Conservation (phyloP, 129 eudicot genomes). For the Daucus carota region DNA sequence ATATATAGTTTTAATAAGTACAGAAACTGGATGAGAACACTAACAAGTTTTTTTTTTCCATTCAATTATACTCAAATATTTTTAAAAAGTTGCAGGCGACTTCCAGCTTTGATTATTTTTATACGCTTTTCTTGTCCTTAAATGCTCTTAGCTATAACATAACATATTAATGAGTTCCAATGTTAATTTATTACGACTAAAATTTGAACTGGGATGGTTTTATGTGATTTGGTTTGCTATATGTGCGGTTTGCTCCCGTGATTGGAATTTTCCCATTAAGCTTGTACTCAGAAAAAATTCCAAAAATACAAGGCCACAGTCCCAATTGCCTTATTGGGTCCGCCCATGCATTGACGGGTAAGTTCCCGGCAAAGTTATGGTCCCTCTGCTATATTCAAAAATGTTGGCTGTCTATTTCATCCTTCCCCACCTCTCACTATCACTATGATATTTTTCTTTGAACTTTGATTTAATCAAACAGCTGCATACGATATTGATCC, state of each 20-base stretch:
- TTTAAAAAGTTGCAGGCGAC: too few species aligned
- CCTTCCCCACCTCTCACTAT: slow-evolving; percentile 1
- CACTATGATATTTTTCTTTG: not conserved
- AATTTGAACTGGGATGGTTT: not conserved
- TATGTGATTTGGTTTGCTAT: not conserved
- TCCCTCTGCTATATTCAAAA: not conserved
- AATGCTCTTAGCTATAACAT: not conserved
- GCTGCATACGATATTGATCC: not conserved
- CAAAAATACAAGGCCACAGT: too few species aligned
- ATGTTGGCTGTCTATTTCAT: not conserved
- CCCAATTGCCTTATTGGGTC: not conserved
- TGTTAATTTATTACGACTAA: not conserved
- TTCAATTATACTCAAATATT: too few species aligned
- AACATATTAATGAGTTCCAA: too few species aligned
- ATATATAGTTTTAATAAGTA: not conserved
- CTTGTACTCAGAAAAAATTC: not conserved
- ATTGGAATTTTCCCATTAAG: not conserved
- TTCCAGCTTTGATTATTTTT: not conserved
- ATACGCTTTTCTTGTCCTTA: not conserved
- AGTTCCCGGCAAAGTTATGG: not conserved
- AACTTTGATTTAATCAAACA: not conserved
- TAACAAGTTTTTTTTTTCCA: too few species aligned
- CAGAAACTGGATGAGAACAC: not conserved
- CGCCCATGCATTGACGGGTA: not conserved
- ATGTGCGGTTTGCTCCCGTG: not conserved